Evolutionary conservation across 805 yeast species (phyloP).

Genomic region (Suhomyces prunicola): DNA sequence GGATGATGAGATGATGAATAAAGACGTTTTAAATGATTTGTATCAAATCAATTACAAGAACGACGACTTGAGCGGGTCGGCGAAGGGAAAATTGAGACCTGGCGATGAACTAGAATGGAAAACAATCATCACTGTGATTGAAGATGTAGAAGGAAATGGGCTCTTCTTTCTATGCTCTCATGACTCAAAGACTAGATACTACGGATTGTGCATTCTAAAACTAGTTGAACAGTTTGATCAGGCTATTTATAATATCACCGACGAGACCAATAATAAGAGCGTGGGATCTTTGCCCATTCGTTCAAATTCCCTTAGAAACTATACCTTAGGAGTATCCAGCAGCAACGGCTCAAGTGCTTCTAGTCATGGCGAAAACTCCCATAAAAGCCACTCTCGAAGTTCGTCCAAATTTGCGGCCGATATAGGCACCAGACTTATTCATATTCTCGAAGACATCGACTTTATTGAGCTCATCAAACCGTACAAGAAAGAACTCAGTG

Average conservation of each 20-base stretch:
- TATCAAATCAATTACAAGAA: conserved; percentile 45
- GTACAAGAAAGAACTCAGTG: conserved; percentile 51
- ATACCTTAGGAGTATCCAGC: not conserved
- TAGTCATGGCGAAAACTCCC: not conserved
- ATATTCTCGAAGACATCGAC: conserved; percentile 69
- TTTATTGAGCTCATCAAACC: conserved; percentile 59
- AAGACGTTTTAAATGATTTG: conserved; percentile 39
- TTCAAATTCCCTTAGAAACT: not conserved
- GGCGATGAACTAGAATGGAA: conserved; percentile 73
- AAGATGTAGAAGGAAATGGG: conserved; percentile 95
- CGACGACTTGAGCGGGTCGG: conserved; percentile 24
- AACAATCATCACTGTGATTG: conserved; percentile 77
- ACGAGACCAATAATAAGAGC: conserved; percentile 6
- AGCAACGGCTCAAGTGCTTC: not conserved
- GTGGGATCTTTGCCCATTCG: not conserved
- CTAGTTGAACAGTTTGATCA: conserved; percentile 86
- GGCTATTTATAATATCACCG: conserved; percentile 59
- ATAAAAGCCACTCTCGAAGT: conserved; percentile 46
- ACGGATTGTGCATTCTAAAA: conserved; percentile 72
- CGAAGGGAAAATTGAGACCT: conserved; percentile 19
- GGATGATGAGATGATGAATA: conserved; percentile 35
- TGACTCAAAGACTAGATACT: conserved; percentile 67
- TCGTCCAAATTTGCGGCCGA: conserved; percentile 77
- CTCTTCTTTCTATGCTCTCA: conserved; percentile 87
- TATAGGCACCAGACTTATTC: conserved; percentile 71